Percentiles rank a stretch among this genome's conserved stretches.
phyloP scores from a whole-genome alignment of 805 yeast species.

The Lipomyces mesembrius region DNA sequence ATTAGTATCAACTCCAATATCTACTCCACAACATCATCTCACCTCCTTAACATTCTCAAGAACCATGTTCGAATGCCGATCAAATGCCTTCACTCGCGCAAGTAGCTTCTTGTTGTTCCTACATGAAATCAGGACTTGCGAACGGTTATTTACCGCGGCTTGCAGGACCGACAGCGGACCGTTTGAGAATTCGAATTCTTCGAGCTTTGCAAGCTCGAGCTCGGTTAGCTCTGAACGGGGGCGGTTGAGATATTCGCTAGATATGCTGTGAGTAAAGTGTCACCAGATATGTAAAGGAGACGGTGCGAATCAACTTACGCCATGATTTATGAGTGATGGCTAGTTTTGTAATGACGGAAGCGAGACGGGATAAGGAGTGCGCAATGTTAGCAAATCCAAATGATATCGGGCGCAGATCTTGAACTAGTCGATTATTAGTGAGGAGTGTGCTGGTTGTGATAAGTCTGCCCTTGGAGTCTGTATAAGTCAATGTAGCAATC shows the following conservation, averaged over 20 bases:
- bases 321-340: neutral
- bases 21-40: slow-evolving; percentile 12
- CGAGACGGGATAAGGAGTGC: no score
- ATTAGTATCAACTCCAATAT: neutral
- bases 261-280: neutral
- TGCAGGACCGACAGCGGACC: slow-evolving; percentile 93
- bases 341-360: no score
- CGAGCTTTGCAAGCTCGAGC: slow-evolving; percentile 76
- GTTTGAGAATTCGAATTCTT: slow-evolving; percentile 84
- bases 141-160: slow-evolving; percentile 72
- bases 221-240: slow-evolving; percentile 82
- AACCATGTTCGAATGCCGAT: slow-evolving; percentile 92
- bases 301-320: neutral
- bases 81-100: slow-evolving; percentile 91
- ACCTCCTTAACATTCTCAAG: slow-evolving; percentile 89
- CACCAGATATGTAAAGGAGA: no score
- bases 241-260: slow-evolving; percentile 67
- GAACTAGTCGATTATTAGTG: neutral
- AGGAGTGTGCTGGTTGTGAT: neutral
- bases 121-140: slow-evolving; percentile 83
- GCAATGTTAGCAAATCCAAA: no score
- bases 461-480: neutral
- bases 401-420: neutral
- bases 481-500: neutral
- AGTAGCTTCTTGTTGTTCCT: slow-evolving; percentile 92